Evolutionary conservation across 2,329 filamentous ascomycete species (phyloP).

Genomic region (Penicillium sp.): DNA sequence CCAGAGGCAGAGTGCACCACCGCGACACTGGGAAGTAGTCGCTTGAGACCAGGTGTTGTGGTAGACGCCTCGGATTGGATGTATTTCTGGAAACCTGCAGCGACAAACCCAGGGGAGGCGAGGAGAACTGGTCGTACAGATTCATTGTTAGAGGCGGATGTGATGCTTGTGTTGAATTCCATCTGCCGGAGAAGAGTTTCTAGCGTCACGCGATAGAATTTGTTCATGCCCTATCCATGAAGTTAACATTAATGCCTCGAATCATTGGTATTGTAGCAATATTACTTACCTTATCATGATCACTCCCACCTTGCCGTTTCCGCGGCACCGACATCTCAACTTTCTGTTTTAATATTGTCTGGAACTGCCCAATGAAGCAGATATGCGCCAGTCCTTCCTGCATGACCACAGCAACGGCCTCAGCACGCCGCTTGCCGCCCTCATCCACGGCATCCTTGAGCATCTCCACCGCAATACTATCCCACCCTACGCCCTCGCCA

Average conservation of each 20-base stretch:
- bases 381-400: constrained; percentile 68
- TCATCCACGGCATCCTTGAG: constrained; percentile 79
- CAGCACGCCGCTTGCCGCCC: constrained; percentile 69
- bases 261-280: not conserved
- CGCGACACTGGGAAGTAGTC: constrained; percentile 63
- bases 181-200: constrained; percentile 76
- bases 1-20: constrained; percentile 85
- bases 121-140: constrained; percentile 69
- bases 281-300: constrained; percentile 52
- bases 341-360: constrained; percentile 55
- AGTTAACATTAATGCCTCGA: not conserved
- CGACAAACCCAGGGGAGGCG: constrained; percentile 87
- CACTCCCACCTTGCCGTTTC: constrained; percentile 51
- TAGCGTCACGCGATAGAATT: constrained; percentile 79
- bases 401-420: constrained; percentile 90
- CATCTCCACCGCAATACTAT: constrained; percentile 80
- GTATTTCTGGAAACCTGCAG: constrained; percentile 77
- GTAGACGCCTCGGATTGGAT: constrained; percentile 65
- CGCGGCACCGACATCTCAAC: constrained; percentile 53
- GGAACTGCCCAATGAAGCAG: constrained; percentile 56
- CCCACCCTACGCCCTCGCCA: constrained; percentile 69
- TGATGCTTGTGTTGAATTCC: constrained; percentile 63
- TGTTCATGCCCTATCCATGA: constrained; percentile 63
- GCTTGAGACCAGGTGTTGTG: constrained; percentile 66
- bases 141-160: constrained; percentile 42